Percentiles rank a stretch among this genome's conserved stretches.
Conservation (phyloP, 192 early-diverging fungal genomes). For the Backusella parvicylindrica region DNA sequence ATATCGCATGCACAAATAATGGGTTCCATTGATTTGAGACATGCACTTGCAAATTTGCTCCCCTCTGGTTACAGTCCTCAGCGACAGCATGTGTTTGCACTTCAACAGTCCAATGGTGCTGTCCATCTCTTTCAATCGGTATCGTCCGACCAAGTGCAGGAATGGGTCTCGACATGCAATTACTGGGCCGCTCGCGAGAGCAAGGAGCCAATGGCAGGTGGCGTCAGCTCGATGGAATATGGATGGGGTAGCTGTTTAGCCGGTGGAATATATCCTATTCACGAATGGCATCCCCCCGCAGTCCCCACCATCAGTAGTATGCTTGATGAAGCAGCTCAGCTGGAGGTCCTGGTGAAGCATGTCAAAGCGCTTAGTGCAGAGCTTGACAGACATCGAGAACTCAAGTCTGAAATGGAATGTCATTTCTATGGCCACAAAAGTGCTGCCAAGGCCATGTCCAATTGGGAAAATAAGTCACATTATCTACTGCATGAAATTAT, state of each 20-base stretch:
- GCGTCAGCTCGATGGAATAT: constrained; percentile 85
- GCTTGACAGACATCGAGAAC: constrained; percentile 60
- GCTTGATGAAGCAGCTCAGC: constrained; percentile 42
- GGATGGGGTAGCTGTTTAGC: constrained; percentile 66
- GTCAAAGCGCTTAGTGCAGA: constrained; percentile 59
- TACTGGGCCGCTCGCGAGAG: constrained; percentile 92
- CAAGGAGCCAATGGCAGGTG: constrained; percentile 84
- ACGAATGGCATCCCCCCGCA: constrained; percentile 45
- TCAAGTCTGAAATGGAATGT: constrained; percentile 36
- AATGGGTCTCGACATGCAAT: constrained; percentile 88
- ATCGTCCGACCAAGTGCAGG: constrained; percentile 60
- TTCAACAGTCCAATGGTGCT: constrained; percentile 72
- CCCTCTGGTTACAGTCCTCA: constrained; percentile 74
- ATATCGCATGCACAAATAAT: constrained; percentile 30
- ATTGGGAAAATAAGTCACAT: constrained; percentile 75
- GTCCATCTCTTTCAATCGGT: constrained; percentile 83
- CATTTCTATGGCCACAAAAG: constrained; percentile 54
- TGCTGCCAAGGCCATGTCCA: constrained; percentile 61
- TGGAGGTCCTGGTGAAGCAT: constrained; percentile 57
- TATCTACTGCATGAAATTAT: constrained; percentile 75
- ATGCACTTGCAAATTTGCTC: constrained; percentile 77
- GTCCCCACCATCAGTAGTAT: constrained; percentile 34
- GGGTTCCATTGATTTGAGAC: constrained; percentile 58
- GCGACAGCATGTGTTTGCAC: constrained; percentile 81
- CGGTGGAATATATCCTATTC: constrained; percentile 24